Evolutionary conservation across 495 filamentous ascomycete species (phyloP).

Genomic region (Aspergillus haitiensis): DNA sequence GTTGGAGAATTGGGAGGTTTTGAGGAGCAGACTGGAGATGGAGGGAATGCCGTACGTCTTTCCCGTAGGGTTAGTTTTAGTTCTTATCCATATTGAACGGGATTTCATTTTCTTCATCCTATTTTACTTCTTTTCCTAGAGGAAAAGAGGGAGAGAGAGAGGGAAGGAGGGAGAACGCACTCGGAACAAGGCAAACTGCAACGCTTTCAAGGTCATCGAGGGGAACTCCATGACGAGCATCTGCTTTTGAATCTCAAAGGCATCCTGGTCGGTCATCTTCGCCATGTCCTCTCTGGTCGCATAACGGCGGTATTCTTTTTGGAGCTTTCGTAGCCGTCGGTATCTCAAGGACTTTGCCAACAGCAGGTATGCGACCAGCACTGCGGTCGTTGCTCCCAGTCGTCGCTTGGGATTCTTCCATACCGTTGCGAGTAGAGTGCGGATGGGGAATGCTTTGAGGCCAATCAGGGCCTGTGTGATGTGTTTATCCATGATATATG

Average conservation of each 20-base stretch:
- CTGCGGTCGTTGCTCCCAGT: neutral
- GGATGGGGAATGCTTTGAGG: slow-evolving; percentile 13
- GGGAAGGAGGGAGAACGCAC: slow-evolving; percentile 26
- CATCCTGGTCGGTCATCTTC: slow-evolving; percentile 59
- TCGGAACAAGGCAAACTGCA: slow-evolving; percentile 66
- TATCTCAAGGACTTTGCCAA: slow-evolving; percentile 43
- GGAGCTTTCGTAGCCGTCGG: slow-evolving; percentile 44
- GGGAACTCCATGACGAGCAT: slow-evolving; percentile 56
- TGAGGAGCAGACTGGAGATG: slow-evolving; percentile 57
- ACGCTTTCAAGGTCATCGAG: slow-evolving; percentile 48
- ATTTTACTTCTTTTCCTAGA: neutral
- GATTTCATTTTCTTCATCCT: neutral
- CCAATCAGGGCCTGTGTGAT: slow-evolving; percentile 1
- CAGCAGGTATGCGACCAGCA: slow-evolving; percentile 23
- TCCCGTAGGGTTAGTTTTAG: neutral
- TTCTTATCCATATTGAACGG: no score
- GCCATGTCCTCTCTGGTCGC: slow-evolving; percentile 50
- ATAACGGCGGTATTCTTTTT: slow-evolving; percentile 44
- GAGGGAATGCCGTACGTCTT: slow-evolving; percentile 67
- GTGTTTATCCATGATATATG: slow-evolving; percentile 9
- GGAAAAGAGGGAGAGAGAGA: neutral
- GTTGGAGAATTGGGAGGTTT: slow-evolving; percentile 58
- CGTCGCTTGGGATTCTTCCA: slow-evolving; percentile 14
- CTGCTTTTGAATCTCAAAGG: slow-evolving; percentile 53
- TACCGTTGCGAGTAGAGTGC: neutral